Conservation (phyloP, 805 yeast species). For the Isabelozyma heimii region DNA sequence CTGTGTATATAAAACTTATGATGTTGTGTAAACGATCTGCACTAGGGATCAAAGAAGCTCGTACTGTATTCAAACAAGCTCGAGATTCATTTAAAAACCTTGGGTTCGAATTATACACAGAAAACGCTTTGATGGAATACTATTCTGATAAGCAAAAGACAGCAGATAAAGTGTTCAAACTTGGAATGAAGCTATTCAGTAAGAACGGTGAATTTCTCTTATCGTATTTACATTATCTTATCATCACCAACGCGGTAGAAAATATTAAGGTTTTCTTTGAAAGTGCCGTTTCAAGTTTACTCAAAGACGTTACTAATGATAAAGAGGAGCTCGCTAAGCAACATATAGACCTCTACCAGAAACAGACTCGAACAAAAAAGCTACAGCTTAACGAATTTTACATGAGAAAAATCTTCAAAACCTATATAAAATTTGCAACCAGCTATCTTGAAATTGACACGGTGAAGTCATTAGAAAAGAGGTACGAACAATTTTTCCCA, state of each 20-base stretch:
- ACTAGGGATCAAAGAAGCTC: conserved; percentile 65
- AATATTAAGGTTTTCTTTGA: conserved; percentile 83
- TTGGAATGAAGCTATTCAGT: conserved; percentile 63
- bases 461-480: conserved; percentile 60
- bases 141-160: conserved; percentile 63
- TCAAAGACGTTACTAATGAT: conserved; percentile 31
- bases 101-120: conserved; percentile 76
- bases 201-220: conserved; percentile 60
- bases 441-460: conserved; percentile 68
- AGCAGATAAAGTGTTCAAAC: conserved; percentile 73
- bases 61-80: conserved; percentile 66
- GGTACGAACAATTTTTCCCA: conserved; percentile 67
- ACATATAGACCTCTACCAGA: conserved; percentile 47
- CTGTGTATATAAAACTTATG: conserved; percentile 69
- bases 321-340: conserved; percentile 21
- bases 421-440: conserved; percentile 66
- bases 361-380: conserved; percentile 18
- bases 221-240: conserved; percentile 70
- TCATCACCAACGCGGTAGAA: conserved; percentile 64
- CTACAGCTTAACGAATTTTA: conserved; percentile 21
- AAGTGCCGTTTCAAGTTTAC: conserved; percentile 56
- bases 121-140: conserved; percentile 79
- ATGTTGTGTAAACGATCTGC: conserved; percentile 63
- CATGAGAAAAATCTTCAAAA: conserved; percentile 30
- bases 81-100: conserved; percentile 56